A percentile compares a stretch with the other conserved stretches of the same genome.
Conservation (phyloP, 768 basidiomycete genomes). For the Postia placenta region DNA sequence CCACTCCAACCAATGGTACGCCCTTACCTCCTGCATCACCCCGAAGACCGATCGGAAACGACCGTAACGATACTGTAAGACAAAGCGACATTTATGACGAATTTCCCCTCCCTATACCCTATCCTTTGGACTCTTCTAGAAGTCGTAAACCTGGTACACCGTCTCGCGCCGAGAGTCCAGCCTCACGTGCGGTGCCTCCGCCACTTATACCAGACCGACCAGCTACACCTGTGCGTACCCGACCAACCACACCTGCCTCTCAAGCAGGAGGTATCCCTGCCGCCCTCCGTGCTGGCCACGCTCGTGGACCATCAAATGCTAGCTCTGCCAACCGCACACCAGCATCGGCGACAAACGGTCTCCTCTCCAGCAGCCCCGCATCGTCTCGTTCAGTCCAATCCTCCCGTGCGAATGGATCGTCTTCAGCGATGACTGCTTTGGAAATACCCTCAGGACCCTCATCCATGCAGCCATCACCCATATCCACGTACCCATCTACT, state of each 20-base stretch:
- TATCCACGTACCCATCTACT: slow-evolving; percentile 7
- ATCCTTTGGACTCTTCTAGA: slow-evolving; percentile 8
- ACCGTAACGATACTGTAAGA: slow-evolving; percentile 9
- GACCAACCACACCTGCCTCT: slow-evolving; percentile 17
- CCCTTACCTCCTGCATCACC: slow-evolving; percentile 18
- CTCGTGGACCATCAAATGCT: slow-evolving; percentile 22
- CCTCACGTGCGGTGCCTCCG: too few relatives aligned
- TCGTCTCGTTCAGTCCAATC: neutral
- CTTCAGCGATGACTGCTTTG: neutral
- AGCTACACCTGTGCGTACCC: slow-evolving; percentile 13
- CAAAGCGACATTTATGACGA: slow-evolving; percentile 7
- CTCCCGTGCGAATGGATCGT: neutral
- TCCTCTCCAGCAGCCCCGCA: neutral
- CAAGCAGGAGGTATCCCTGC: slow-evolving; percentile 23
- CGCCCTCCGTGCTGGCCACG: slow-evolving; percentile 29
- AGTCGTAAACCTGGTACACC: slow-evolving; percentile 11
- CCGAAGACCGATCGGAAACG: slow-evolving; percentile 15
- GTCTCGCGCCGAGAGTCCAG: slow-evolving; percentile 11
- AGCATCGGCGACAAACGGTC: neutral
- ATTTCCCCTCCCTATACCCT: slow-evolving; percentile 4
- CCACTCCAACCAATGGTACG: slow-evolving; percentile 20
- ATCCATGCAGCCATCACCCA: slow-evolving; percentile 13
- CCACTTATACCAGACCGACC: slow-evolving; percentile 13
- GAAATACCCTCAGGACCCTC: slow-evolving; percentile 8
- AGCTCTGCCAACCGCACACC: slow-evolving; percentile 8